These are phyloP conservation scores for Epichloe elymi DNA, from an alignment of 2,329 filamentous ascomycete genomes.

Conservation along the genomic window DNA sequence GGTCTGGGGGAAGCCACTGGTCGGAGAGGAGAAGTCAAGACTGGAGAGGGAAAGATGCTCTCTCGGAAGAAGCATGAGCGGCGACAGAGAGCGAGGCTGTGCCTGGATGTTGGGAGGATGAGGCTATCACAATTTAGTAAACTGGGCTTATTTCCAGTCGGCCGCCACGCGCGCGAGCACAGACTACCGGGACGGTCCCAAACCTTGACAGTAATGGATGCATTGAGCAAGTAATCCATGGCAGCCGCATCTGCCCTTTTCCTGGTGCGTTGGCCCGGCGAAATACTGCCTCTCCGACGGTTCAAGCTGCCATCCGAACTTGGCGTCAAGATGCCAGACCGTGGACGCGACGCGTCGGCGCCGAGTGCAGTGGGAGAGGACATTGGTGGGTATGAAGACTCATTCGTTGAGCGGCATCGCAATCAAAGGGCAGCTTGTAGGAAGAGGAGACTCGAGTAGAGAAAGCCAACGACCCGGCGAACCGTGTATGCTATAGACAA, in stretches of 20 bases:
- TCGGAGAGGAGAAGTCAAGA: slow-evolving; percentile 42
- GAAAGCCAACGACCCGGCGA: background rate
- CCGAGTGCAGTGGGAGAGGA: slow-evolving; percentile 20
- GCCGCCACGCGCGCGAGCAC: background rate
- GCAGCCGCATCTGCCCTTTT: slow-evolving; percentile 25
- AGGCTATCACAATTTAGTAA: slow-evolving; percentile 27
- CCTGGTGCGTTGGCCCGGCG: slow-evolving; percentile 19
- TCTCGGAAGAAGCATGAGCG: slow-evolving; percentile 49
- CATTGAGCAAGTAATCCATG: slow-evolving; percentile 39
- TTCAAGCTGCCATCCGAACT: slow-evolving; percentile 26
- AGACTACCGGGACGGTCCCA: background rate
- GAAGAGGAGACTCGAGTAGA: background rate
- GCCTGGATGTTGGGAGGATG: slow-evolving; percentile 39
- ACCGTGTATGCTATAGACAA: background rate
- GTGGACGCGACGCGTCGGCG: slow-evolving; percentile 37
- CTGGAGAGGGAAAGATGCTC: slow-evolving; percentile 46
- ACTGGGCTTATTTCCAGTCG: background rate
- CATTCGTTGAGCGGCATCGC: slow-evolving; percentile 4
- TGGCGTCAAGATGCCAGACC: slow-evolving; percentile 28
- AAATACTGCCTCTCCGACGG: slow-evolving; percentile 17
- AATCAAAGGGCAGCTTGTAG: background rate
- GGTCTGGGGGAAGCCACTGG: slow-evolving; percentile 38
- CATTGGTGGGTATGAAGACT: slow-evolving; percentile 14
- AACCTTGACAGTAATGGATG: slow-evolving; percentile 40
- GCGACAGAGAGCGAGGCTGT: slow-evolving; percentile 43